Conservation (phyloP, 805 yeast genomes). For the Candida peoriensis region DNA sequence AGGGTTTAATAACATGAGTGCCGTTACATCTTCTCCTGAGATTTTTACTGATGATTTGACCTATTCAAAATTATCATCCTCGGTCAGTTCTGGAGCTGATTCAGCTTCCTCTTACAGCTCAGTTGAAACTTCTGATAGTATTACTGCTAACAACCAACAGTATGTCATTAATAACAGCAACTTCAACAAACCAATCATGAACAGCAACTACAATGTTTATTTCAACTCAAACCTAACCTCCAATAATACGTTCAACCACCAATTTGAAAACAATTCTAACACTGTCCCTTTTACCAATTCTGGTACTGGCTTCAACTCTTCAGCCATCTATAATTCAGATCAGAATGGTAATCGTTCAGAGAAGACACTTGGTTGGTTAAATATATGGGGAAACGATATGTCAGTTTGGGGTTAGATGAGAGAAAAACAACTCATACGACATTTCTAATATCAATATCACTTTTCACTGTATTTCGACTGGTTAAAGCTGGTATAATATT, state of each 20-base stretch:
- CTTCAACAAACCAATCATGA: background rate
- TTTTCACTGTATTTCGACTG: background rate
- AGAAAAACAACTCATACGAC: background rate
- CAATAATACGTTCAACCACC: too few species aligned
- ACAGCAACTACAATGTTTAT: background rate
- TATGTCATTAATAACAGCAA: background rate
- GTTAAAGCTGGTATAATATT: constrained; percentile 1
- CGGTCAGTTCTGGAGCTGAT: constrained; percentile 21
- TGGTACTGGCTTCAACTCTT: constrained; percentile 12
- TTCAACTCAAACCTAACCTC: background rate
- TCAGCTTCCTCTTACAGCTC: constrained; percentile 12
- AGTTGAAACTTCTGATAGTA: background rate
- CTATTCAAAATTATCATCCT: constrained; percentile 15
- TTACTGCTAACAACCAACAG: too few species aligned
- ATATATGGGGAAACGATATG: constrained; percentile 28
- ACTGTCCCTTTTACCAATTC: too few species aligned
- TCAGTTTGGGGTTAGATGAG: constrained; percentile 24
- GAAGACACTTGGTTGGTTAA: constrained; percentile 21
- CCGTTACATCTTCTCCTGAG: constrained; percentile 18
- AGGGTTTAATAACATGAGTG: constrained; percentile 2
- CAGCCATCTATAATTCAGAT: constrained; percentile 5
- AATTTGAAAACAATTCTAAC: too few species aligned
- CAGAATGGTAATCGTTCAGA: constrained; percentile 9
- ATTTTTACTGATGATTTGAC: constrained; percentile 16
- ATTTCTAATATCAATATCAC: background rate